Conservation (phyloP, 2,329 filamentous ascomycete genomes). For the Ophiostoma australiae region DNA sequence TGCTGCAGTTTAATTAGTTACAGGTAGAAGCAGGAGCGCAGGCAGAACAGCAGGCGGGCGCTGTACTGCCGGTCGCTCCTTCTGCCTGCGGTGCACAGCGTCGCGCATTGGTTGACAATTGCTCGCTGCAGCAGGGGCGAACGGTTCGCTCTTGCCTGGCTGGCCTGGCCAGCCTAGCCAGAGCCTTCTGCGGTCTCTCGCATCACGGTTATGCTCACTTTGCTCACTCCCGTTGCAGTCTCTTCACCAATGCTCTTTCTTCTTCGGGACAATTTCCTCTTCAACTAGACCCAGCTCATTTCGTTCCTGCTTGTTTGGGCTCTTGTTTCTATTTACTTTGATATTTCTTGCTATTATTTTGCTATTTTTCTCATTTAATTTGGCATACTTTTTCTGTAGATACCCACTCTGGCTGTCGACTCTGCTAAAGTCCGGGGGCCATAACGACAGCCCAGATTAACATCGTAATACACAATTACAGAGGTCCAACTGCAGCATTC, state of each 20-base stretch:
- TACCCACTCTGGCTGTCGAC: constrained; percentile 17
- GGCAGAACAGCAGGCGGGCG: too few species aligned
- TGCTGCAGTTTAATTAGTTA: too few species aligned
- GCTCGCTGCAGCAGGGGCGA: background rate
- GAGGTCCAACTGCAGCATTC: background rate
- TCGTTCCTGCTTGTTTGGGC: background rate
- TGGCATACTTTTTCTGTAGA: constrained; percentile 11
- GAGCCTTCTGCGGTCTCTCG: background rate
- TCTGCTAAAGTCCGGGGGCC: constrained; percentile 23
- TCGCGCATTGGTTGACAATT: constrained; percentile 8
- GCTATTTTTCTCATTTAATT: constrained; percentile 17
- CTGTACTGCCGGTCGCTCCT: background rate
- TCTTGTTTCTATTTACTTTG: constrained; percentile 11
- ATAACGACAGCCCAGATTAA: constrained; percentile 19
- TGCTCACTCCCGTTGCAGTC: background rate
- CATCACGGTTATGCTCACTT: background rate
- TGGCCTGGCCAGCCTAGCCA: background rate
- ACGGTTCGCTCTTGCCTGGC: background rate
- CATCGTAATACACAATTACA: background rate
- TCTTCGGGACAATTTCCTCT: background rate
- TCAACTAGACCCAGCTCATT: background rate
- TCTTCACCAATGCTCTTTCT: constrained; percentile 11
- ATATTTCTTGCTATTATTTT: constrained; percentile 13
- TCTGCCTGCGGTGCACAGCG: background rate
- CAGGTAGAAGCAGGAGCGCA: too few species aligned